These are phyloP conservation scores for Fusarium tjaetaba DNA, from an alignment of 2,329 filamentous ascomycete species.

Conservation along the genomic window DNA sequence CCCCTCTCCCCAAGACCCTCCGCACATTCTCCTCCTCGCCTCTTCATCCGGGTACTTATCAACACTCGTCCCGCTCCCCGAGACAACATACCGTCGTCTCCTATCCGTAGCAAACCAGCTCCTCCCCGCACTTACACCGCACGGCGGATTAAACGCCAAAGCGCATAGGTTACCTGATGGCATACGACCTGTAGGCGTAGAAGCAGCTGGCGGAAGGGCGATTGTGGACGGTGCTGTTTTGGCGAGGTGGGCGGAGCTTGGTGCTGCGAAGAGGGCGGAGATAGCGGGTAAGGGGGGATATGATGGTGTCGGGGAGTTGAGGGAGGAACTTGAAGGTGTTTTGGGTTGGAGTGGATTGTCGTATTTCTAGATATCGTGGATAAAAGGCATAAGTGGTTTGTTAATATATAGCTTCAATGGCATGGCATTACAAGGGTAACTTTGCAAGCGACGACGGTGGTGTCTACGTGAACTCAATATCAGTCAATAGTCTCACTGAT, in stretches of 20 bases:
- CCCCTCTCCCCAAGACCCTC: constrained; percentile 49
- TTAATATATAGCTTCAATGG: neutral
- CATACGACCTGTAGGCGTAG: constrained; percentile 60
- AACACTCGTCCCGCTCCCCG: constrained; percentile 79
- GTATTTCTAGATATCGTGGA: constrained; percentile 55
- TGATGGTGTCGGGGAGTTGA: constrained; percentile 70
- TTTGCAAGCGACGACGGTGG: neutral
- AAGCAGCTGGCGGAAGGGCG: constrained; percentile 68
- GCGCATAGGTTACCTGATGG: constrained; percentile 72
- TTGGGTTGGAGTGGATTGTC: constrained; percentile 71
- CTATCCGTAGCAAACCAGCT: constrained; percentile 84
- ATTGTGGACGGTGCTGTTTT: constrained; percentile 84
- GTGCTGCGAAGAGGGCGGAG: constrained; percentile 76
- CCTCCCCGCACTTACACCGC: constrained; percentile 76
- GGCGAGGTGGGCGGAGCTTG: constrained; percentile 78
- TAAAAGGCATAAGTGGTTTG: neutral
- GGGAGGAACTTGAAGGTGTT: constrained; percentile 73
- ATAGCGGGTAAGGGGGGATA: constrained; percentile 79
- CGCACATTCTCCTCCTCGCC: constrained; percentile 71
- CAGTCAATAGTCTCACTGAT: neutral
- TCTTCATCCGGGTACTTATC: constrained; percentile 80
- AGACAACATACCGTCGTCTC: constrained; percentile 84
- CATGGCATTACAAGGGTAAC: neutral
- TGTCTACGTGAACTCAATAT: neutral
- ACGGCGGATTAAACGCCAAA: constrained; percentile 84